Percentiles rank a stretch among this genome's conserved stretches.
phyloP scores from a whole-genome alignment of 2,329 filamentous ascomycete species.

The Penicillium psychrosexuale region DNA sequence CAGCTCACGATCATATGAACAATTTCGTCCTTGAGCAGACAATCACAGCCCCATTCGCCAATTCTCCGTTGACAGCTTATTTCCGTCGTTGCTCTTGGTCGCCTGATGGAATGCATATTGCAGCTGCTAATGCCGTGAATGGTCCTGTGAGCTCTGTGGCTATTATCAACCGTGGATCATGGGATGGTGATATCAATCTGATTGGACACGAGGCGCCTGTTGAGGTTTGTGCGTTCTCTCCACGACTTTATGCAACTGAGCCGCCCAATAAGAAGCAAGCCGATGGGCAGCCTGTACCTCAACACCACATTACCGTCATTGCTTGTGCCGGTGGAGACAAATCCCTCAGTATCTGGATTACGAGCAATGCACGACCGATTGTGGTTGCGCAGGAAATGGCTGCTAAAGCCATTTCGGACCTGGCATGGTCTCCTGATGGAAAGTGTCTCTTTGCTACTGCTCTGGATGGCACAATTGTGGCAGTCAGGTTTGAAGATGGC shows the following conservation, averaged over 20 bases:
- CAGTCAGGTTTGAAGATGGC: slow-evolving; percentile 75
- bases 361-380: slow-evolving; percentile 85
- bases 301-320: slow-evolving; percentile 77
- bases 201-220: slow-evolving; percentile 97
- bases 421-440: slow-evolving; percentile 91
- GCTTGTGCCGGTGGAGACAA: slow-evolving; percentile 97
- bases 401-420: slow-evolving; percentile 87
- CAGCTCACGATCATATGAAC: slow-evolving; percentile 90
- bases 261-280: slow-evolving; percentile 53
- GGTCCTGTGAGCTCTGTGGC: slow-evolving; percentile 95
- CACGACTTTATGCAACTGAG: slow-evolving; percentile 75
- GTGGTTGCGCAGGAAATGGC: slow-evolving; percentile 86
- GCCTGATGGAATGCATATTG: slow-evolving; percentile 94
- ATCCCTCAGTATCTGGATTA: slow-evolving; percentile 95
- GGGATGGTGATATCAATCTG: slow-evolving; percentile 95
- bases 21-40: slow-evolving; percentile 96
- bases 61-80: slow-evolving; percentile 92
- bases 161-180: slow-evolving; percentile 85
- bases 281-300: slow-evolving; percentile 39
- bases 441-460: slow-evolving; percentile 81
- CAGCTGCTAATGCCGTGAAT: slow-evolving; percentile 94
- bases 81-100: slow-evolving; percentile 97
- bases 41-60: slow-evolving; percentile 80
- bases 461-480: slow-evolving; percentile 83
- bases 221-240: slow-evolving; percentile 96